Evolutionary conservation across 495 filamentous ascomycete genomes (phyloP).

Genomic region (Hypoxylon fuscum): DNA sequence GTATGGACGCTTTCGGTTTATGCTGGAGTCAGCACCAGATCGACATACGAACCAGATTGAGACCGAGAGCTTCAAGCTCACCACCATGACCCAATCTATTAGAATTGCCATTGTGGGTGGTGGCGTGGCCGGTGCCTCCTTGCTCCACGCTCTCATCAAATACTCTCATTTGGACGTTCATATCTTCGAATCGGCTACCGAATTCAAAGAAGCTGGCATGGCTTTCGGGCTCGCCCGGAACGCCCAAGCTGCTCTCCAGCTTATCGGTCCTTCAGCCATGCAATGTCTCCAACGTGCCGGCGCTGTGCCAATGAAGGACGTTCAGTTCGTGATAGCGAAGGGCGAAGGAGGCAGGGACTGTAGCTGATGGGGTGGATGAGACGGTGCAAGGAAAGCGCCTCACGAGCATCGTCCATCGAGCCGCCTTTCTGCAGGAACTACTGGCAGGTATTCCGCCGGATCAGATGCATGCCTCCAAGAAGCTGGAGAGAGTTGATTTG

Average conservation of each 20-base stretch:
- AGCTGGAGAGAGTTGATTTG: slow-evolving; percentile 17
- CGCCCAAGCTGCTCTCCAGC: slow-evolving; percentile 7
- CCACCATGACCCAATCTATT: too few relatives aligned
- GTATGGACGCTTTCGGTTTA: too few relatives aligned
- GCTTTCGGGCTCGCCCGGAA: slow-evolving; percentile 16
- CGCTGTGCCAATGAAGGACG: slow-evolving; percentile 28
- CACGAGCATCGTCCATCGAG: slow-evolving; percentile 30
- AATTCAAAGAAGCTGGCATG: slow-evolving; percentile 37
- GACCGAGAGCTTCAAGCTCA: too few relatives aligned
- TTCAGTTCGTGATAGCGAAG: slow-evolving; percentile 27
- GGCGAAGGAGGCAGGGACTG: neutral
- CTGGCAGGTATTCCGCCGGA: slow-evolving; percentile 10
- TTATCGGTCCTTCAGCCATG: slow-evolving; percentile 10
- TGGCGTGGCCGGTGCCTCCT: too few relatives aligned
- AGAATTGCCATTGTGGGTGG: too few relatives aligned
- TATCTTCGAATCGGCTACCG: slow-evolving; percentile 37
- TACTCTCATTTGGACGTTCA: slow-evolving; percentile 37
- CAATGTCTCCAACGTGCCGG: slow-evolving; percentile 13
- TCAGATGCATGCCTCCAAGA: slow-evolving; percentile 31
- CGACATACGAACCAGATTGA: too few relatives aligned
- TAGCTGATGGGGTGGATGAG: slow-evolving; percentile 2
- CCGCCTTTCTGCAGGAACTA: slow-evolving; percentile 21
- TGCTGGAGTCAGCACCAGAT: too few relatives aligned
- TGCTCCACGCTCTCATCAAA: slow-evolving; percentile 32
- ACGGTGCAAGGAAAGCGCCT: slow-evolving; percentile 1